Percentiles rank a stretch among this genome's conserved stretches.
phyloP scores from a whole-genome alignment of 106 monocot species.

The Dendrobium officinale region DNA sequence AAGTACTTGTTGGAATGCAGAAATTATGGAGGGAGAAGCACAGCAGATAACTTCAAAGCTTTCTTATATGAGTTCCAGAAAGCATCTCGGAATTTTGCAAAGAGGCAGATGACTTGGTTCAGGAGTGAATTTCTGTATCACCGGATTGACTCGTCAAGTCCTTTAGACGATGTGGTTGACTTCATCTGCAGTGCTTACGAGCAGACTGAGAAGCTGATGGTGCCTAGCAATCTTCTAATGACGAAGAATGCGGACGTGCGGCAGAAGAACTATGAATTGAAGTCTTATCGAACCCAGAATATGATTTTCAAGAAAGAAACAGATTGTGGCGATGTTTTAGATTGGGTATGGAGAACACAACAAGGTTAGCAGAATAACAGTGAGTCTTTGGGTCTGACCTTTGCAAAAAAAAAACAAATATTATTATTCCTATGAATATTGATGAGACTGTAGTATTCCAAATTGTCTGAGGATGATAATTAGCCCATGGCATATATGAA shows the following conservation, averaged over 20 bases:
- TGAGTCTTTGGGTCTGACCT: background rate
- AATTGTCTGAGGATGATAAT: too few species aligned
- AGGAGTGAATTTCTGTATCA: constrained; percentile 69
- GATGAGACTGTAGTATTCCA: too few species aligned
- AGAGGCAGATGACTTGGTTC: constrained; percentile 95
- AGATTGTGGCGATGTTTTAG: constrained; percentile 46
- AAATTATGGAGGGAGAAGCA: constrained; percentile 40
- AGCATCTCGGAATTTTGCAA: constrained; percentile 83
- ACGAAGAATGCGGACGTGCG: constrained; percentile 32
- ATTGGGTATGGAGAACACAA: constrained; percentile 70
- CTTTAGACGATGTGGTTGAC: constrained; percentile 46
- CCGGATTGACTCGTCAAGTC: constrained; percentile 75
- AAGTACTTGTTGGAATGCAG: constrained; percentile 65
- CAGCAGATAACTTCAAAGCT: constrained; percentile 30
- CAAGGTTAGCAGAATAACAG: background rate
- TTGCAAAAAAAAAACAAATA: too few species aligned
- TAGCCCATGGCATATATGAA: too few species aligned
- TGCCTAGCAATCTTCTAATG: constrained; percentile 54
- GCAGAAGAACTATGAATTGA: constrained; percentile 47
- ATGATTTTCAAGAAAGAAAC: constrained; percentile 38
- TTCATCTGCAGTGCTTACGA: constrained; percentile 50
- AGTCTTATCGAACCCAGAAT: constrained; percentile 51
- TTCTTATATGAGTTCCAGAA: constrained; percentile 72
- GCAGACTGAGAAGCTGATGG: constrained; percentile 17
- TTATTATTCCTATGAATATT: too few species aligned